Evolutionary conservation across 371 early-diverging fungal species (phyloP).

Genomic region (Rhizopus delemar): DNA sequence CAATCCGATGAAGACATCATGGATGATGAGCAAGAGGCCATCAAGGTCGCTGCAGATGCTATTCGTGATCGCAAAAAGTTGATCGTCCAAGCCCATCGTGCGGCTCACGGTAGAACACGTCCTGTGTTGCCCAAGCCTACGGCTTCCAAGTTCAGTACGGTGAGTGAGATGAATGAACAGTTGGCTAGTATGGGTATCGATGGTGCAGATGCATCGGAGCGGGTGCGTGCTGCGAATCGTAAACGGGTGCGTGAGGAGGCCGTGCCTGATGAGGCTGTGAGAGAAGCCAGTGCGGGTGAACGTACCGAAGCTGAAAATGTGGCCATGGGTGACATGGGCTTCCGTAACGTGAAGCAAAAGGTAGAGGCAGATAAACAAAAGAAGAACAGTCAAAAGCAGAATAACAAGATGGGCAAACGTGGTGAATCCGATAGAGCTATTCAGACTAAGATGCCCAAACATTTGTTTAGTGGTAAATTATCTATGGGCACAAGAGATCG

Average conservation of each 20-base stretch:
- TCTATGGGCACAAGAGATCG: constrained; percentile 80
- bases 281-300: constrained; percentile 53
- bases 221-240: constrained; percentile 56
- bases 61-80: constrained; percentile 86
- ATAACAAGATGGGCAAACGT: constrained; percentile 79
- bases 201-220: constrained; percentile 43
- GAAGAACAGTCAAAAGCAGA: constrained; percentile 67
- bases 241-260: constrained; percentile 79
- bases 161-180: constrained; percentile 58
- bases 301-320: constrained; percentile 52
- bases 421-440: constrained; percentile 95
- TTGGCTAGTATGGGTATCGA: constrained; percentile 58
- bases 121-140: constrained; percentile 61
- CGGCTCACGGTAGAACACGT: constrained; percentile 71
- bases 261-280: constrained; percentile 63
- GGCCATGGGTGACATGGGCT: constrained; percentile 75
- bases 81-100: constrained; percentile 71
- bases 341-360: constrained; percentile 75
- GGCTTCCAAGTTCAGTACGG: constrained; percentile 39
- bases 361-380: constrained; percentile 76
- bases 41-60: constrained; percentile 77
- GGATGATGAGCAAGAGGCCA: constrained; percentile 75
- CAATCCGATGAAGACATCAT: constrained; percentile 75
- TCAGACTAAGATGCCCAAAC: constrained; percentile 92
- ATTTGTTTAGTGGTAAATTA: constrained; percentile 95